These are phyloP conservation scores for Albugo laibachii DNA, from an alignment of 352 stramenopile genomes.

Conservation along the genomic window DNA sequence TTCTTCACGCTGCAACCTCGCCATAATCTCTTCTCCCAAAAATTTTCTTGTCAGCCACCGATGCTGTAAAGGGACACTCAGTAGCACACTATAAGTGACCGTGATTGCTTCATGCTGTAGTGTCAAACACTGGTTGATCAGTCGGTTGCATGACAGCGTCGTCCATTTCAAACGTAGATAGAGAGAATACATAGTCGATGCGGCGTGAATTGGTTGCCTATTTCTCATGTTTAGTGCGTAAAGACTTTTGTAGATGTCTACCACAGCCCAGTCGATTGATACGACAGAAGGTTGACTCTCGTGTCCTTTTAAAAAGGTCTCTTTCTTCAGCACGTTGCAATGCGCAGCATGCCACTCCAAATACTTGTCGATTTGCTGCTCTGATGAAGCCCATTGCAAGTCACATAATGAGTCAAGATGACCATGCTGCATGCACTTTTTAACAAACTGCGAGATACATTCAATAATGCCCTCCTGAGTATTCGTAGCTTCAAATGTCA, in stretches of 20 bases:
- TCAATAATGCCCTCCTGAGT: conserved; percentile 10
- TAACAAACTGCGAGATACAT: conserved; percentile 52
- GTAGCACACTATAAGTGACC: conserved; percentile 22
- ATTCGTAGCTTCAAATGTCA: background rate
- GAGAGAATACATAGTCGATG: conserved; percentile 32
- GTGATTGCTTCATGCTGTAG: conserved; percentile 44
- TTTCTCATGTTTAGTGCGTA: conserved; percentile 46
- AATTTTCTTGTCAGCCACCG: conserved; percentile 55
- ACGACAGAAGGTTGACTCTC: too few species aligned
- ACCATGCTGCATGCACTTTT: conserved; percentile 42
- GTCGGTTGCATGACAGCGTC: conserved; percentile 14
- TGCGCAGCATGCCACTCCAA: conserved; percentile 57
- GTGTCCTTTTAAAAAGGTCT: background rate
- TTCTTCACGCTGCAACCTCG: too few species aligned
- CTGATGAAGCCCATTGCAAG: conserved; percentile 31
- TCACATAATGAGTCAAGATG: conserved; percentile 51
- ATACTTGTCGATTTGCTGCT: conserved; percentile 41
- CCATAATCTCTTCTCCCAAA: conserved; percentile 18
- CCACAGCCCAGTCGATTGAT: background rate
- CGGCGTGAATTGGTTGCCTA: conserved; percentile 38
- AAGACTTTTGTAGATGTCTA: conserved; percentile 37
- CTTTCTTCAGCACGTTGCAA: conserved; percentile 22
- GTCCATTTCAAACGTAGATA: conserved; percentile 24
- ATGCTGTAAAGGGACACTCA: conserved; percentile 18
- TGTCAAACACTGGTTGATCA: conserved; percentile 10